A percentile compares a stretch with the other conserved stretches of the same genome.
Evolutionary conservation across 495 filamentous ascomycete species (phyloP).

Genomic region (Penicillium cinerascens): DNA sequence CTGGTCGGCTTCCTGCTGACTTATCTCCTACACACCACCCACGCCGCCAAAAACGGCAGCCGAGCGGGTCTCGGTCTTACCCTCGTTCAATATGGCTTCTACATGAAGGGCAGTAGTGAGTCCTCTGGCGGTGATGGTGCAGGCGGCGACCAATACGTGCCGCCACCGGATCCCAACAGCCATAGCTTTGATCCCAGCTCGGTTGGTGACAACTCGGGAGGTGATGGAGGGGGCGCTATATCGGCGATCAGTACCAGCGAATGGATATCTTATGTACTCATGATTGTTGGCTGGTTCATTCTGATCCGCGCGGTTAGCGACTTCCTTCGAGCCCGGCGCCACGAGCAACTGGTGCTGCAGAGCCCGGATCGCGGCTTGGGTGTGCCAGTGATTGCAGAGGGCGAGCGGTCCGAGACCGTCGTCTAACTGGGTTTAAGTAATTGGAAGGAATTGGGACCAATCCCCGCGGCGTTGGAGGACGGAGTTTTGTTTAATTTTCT

Average conservation of each 20-base stretch:
- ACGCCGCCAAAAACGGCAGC: slow-evolving; percentile 96
- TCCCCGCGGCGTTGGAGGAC: slow-evolving; percentile 9
- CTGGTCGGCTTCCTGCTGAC: slow-evolving; percentile 96
- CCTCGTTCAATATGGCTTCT: slow-evolving; percentile 94
- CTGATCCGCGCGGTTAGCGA: slow-evolving; percentile 86
- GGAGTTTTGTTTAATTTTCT: slow-evolving; percentile 18
- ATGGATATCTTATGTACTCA: slow-evolving; percentile 88
- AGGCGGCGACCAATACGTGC: slow-evolving; percentile 47
- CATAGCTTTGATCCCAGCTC: slow-evolving; percentile 80
- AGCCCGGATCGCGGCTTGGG: slow-evolving; percentile 88
- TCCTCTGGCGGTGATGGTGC: slow-evolving; percentile 46
- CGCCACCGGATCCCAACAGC: slow-evolving; percentile 81
- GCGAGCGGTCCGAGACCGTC: slow-evolving; percentile 75
- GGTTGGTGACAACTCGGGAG: slow-evolving; percentile 45
- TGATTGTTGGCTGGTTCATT: slow-evolving; percentile 99
- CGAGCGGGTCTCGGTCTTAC: slow-evolving; percentile 91
- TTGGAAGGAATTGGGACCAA: slow-evolving; percentile 8
- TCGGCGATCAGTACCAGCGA: slow-evolving; percentile 66
- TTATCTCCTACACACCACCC: slow-evolving; percentile 95
- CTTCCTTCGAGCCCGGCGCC: slow-evolving; percentile 78
- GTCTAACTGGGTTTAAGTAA: slow-evolving; percentile 62
- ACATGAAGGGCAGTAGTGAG: slow-evolving; percentile 68
- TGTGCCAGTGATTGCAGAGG: slow-evolving; percentile 84
- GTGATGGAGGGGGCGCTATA: slow-evolving; percentile 30
- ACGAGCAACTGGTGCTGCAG: slow-evolving; percentile 89